A percentile compares a stretch with the other conserved stretches of the same genome.
These are phyloP conservation scores for Casuarina equisetifolia DNA, from an alignment of 306 rosid genomes.

Conservation along the genomic window DNA sequence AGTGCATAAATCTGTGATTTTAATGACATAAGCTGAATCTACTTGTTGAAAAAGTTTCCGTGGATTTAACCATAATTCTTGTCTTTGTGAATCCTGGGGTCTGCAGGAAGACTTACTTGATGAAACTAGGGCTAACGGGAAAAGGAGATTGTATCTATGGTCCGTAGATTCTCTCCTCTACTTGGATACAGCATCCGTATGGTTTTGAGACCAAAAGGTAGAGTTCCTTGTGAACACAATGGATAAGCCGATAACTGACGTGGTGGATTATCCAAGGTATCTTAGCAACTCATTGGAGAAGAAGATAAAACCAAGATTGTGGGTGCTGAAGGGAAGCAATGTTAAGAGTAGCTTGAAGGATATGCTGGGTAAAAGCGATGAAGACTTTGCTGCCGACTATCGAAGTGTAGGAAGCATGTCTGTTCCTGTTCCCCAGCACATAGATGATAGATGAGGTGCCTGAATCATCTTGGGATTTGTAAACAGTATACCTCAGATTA, in stretches of 20 bases:
- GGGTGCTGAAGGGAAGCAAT: constrained; percentile 62
- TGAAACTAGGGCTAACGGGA: constrained; percentile 62
- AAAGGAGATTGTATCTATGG: constrained; percentile 67
- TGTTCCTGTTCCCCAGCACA: constrained; percentile 18
- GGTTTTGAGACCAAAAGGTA: constrained; percentile 77
- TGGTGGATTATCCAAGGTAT: constrained; percentile 82
- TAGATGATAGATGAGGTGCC: constrained; percentile 7
- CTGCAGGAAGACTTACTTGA: constrained; percentile 65
- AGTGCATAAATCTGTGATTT: constrained; percentile 16
- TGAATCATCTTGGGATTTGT: constrained; percentile 24
- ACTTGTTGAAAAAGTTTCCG: not conserved
- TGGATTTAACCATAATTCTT: not conserved
- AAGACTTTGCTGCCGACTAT: constrained; percentile 70
- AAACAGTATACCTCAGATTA: constrained; percentile 24
- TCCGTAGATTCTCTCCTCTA: constrained; percentile 75
- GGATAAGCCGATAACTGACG: constrained; percentile 73
- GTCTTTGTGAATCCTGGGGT: constrained; percentile 22
- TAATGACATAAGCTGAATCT: not conserved
- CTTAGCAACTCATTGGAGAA: constrained; percentile 91
- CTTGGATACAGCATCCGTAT: constrained; percentile 78
- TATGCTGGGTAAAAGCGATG: constrained; percentile 81
- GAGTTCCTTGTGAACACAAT: constrained; percentile 73
- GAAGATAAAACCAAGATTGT: constrained; percentile 82
- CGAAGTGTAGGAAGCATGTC: constrained; percentile 33
- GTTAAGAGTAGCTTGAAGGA: constrained; percentile 69